Conservation (phyloP, 2,329 filamentous ascomycete species). For the Ophiocordyceps camponoti-floridani region DNA sequence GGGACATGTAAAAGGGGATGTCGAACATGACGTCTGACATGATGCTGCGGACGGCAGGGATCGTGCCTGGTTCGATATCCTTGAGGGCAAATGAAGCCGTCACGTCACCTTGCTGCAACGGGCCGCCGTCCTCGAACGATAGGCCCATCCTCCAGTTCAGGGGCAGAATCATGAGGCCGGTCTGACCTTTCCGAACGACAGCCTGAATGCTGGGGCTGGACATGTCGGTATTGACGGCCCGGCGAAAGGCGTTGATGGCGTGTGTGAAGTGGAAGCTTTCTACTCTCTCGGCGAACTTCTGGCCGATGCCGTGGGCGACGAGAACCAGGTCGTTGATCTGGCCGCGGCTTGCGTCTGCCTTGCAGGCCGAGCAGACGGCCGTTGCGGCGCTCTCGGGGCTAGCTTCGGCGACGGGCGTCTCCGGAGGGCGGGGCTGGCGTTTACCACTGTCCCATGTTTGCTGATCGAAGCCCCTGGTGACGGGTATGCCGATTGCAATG, state of each 20-base stretch:
- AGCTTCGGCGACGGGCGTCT: slow-evolving; percentile 11
- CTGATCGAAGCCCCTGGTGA: slow-evolving; percentile 79
- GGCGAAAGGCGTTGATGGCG: slow-evolving; percentile 77
- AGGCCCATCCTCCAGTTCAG: slow-evolving; percentile 86
- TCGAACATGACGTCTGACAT: slow-evolving; percentile 98
- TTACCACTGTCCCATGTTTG: slow-evolving; percentile 59
- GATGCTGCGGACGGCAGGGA: slow-evolving; percentile 81
- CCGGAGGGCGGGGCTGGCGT: slow-evolving; percentile 17
- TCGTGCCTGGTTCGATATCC: slow-evolving; percentile 80
- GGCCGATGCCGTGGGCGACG: slow-evolving; percentile 88
- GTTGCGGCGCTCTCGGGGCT: slow-evolving; percentile 10
- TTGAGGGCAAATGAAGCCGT: slow-evolving; percentile 48
- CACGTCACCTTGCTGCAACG: slow-evolving; percentile 37
- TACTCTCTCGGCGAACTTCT: slow-evolving; percentile 86
- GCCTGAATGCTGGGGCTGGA: slow-evolving; percentile 55
- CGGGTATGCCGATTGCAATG: slow-evolving; percentile 62
- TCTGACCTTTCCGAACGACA: slow-evolving; percentile 58
- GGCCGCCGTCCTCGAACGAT: slow-evolving; percentile 66
- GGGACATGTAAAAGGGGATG: slow-evolving; percentile 92
- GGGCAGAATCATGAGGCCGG: slow-evolving; percentile 84
- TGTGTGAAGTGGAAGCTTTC: slow-evolving; percentile 97
- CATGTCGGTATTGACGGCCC: slow-evolving; percentile 73
- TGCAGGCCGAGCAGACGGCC: slow-evolving; percentile 36
- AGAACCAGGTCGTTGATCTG: slow-evolving; percentile 76
- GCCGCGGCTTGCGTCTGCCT: slow-evolving; percentile 42